Conservation (phyloP, 2,329 filamentous ascomycete genomes). For the Cladosporium cucumerinum region DNA sequence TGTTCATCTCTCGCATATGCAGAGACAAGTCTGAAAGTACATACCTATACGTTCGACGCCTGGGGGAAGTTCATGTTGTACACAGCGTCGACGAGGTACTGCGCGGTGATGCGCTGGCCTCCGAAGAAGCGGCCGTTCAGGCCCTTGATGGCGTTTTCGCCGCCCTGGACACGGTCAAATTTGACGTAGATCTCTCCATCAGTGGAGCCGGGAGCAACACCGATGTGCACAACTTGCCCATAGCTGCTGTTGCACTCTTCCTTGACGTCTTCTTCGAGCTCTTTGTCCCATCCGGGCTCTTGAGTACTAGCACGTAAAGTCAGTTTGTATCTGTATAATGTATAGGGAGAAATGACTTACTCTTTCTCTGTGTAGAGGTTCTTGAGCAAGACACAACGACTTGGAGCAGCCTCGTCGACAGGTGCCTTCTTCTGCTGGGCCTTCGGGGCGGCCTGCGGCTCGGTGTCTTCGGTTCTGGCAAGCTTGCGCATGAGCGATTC, state of each 20-base stretch:
- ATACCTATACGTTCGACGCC: conserved; percentile 21
- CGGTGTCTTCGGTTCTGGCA: conserved; percentile 84
- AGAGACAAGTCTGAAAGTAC: neutral
- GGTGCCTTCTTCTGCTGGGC: conserved; percentile 65
- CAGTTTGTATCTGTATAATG: neutral
- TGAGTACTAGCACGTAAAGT: conserved; percentile 1
- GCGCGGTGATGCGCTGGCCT: conserved; percentile 85
- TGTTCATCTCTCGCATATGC: neutral
- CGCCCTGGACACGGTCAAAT: conserved; percentile 91
- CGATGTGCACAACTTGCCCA: conserved; percentile 94
- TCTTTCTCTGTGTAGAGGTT: conserved; percentile 93
- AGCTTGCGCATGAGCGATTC: conserved; percentile 98
- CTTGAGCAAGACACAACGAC: conserved; percentile 83
- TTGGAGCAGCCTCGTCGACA: conserved; percentile 86
- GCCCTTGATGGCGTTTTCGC: conserved; percentile 96
- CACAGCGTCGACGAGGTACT: conserved; percentile 95
- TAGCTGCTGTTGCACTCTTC: conserved; percentile 93
- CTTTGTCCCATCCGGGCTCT: conserved; percentile 77
- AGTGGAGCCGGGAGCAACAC: conserved; percentile 75
- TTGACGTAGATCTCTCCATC: conserved; percentile 98
- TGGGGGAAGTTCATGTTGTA: conserved; percentile 59
- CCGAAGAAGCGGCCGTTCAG: conserved; percentile 96
- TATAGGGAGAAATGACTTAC: conserved; percentile 55
- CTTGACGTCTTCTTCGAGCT: conserved; percentile 90
- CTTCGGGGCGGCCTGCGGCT: conserved; percentile 56